Conservation (phyloP, 306 rosid species). For the Rosa persica region DNA sequence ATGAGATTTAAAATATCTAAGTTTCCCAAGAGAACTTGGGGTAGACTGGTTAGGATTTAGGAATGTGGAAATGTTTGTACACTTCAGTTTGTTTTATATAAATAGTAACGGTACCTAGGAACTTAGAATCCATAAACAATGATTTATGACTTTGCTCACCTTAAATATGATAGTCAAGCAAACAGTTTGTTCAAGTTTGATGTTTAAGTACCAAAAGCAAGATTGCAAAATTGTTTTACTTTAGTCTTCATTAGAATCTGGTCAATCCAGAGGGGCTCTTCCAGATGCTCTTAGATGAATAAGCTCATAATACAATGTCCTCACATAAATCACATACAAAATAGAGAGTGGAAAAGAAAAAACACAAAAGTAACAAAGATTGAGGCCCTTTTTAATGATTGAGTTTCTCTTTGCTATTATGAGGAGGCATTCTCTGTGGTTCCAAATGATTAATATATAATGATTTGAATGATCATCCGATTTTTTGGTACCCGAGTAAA, state of each 20-base stretch:
- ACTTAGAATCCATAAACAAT: conserved; percentile 5
- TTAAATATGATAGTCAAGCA: not conserved
- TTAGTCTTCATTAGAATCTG: not conserved
- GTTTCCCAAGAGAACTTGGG: not conserved
- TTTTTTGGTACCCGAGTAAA: conserved; percentile 28
- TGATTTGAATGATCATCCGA: not conserved
- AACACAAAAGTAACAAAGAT: not conserved
- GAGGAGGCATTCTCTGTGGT: not conserved
- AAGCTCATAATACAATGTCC: not conserved
- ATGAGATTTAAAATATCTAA: not conserved
- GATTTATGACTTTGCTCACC: not conserved
- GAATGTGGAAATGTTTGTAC: conserved; percentile 10
- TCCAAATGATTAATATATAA: not conserved
- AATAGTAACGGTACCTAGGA: not conserved
- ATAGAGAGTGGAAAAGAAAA: not conserved
- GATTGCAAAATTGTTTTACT: not conserved
- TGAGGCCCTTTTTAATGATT: not conserved
- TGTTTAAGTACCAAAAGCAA: not conserved
- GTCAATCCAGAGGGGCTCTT: not conserved
- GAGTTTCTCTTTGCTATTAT: not conserved
- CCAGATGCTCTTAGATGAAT: not conserved
- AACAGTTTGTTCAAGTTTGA: not conserved
- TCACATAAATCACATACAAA: not conserved
- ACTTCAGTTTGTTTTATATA: not conserved
- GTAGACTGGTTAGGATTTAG: not conserved